These are phyloP conservation scores for Thelonectria blattea DNA, from an alignment of 2,329 filamentous ascomycete species.

Conservation along the genomic window DNA sequence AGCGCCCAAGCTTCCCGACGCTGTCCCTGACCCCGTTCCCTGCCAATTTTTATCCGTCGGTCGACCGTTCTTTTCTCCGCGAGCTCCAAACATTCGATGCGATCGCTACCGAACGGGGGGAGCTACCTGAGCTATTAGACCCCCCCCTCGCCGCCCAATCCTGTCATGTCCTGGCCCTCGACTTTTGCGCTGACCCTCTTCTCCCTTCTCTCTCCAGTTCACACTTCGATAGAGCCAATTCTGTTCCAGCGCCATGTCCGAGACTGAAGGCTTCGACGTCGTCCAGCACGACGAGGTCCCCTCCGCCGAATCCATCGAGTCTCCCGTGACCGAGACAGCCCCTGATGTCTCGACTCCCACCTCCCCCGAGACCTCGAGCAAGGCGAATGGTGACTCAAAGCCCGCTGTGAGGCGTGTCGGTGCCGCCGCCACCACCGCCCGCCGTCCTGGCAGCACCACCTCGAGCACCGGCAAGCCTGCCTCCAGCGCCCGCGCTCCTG, in stretches of 20 bases:
- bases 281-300: conserved; percentile 51
- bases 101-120: conserved; percentile 1
- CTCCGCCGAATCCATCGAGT: conserved; percentile 41
- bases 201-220: conserved; percentile 15
- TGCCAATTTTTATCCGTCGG: conserved; percentile 8
- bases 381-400: conserved; percentile 40
- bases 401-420: conserved; percentile 45
- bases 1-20: conserved; percentile 12
- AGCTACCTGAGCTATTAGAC: conserved; percentile 16
- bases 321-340: conserved; percentile 38
- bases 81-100: conserved; percentile 17
- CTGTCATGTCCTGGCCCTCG: neutral
- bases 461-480: conserved; percentile 38
- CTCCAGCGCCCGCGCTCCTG: conserved; percentile 45
- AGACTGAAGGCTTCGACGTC: conserved; percentile 54
- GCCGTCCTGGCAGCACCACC: conserved; percentile 41
- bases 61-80: conserved; percentile 6
- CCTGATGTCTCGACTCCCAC: conserved; percentile 39
- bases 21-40: conserved; percentile 6
- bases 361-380: conserved; percentile 44
- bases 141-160: conserved; percentile 1
- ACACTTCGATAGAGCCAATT: conserved; percentile 24
- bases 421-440: conserved; percentile 44
- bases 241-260: conserved; percentile 49
- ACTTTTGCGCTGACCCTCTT: conserved; percentile 13